Evolutionary conservation across 2,329 filamentous ascomycete species (phyloP), one percentile per base, ranked within the genome.

Genomic region (Colletotrichum lini): DNA sequence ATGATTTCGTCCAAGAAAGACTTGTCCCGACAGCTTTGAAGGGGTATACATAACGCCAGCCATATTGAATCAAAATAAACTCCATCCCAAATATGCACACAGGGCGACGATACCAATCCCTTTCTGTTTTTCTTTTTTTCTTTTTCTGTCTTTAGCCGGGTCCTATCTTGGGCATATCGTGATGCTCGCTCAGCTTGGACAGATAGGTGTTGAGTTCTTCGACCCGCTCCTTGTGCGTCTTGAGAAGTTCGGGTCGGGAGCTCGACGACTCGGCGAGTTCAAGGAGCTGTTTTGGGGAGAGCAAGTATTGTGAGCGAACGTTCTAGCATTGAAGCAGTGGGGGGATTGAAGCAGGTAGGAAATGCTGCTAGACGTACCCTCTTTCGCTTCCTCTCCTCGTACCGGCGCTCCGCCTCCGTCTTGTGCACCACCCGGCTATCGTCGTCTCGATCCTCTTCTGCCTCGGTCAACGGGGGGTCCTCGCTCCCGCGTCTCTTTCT

Each of bases 161-260:
- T 13, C 89, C 89, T 67, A 91, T 91, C 84, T 90, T 90, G 76
- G 89, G 89, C 95, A 99, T 99, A 80, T 99, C 96, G 82, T 99
- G 96, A 84, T 99, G 96, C 83, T 99, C 96, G 83, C 94, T 98
- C 78, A 99, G 83, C 75, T 92, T 93, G 74, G 94, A 96, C 45
- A 99, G 85, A 80, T 98, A 98, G 74, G 93, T 94, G 80, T 99
- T 99, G 76, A 98, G 85, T 80, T 98, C 95, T 81, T 98, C 95
- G 53, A 99, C 96, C 13, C 94, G 91, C 84, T 99, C 94, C 81
- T 98, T 98, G 82, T 99, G 96, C 40, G 95, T 97, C 86, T 98
- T 98, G 75, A 96, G 90, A 18, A 97, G 92, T 80, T 98, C 95
- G 16, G 92, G 90, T 58, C 86, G 82, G 9, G 85, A 80, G 8